Percentiles rank a stretch among this genome's conserved stretches.
These are phyloP conservation scores for Lactarius sanguifluus DNA, from an alignment of 768 basidiomycete genomes.

Conservation along the genomic window DNA sequence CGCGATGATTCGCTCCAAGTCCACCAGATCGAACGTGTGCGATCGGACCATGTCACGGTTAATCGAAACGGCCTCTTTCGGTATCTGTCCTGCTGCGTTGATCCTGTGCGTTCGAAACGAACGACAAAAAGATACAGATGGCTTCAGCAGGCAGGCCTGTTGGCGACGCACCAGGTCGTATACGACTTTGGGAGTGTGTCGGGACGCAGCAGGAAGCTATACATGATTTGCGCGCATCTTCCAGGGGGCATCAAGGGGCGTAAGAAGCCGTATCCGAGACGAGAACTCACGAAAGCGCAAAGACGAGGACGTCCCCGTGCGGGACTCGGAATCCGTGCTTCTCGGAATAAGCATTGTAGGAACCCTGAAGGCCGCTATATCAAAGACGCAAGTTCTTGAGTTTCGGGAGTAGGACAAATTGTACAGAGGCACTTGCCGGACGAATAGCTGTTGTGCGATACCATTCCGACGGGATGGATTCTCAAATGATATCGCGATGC, in stretches of 20 bases:
- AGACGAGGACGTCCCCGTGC: constrained; percentile 80
- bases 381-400: not conserved
- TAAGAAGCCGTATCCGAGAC: not conserved
- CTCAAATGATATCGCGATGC: constrained; percentile 74
- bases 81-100: constrained; percentile 20
- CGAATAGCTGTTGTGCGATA: constrained; percentile 87
- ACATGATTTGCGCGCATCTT: constrained; percentile 89
- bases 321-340: constrained; percentile 70
- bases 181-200: constrained; percentile 86
- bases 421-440: constrained; percentile 54
- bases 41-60: constrained; percentile 21
- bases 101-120: constrained; percentile 23
- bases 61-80: constrained; percentile 17
- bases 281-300: constrained; percentile 61
- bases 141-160: constrained; percentile 10
- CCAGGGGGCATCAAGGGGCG: not conserved
- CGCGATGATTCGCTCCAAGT: constrained; percentile 14
- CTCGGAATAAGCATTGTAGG: constrained; percentile 76
- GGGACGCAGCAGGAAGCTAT: constrained; percentile 71
- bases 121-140: constrained; percentile 9
- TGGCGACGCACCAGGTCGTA: constrained; percentile 56
- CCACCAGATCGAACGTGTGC: constrained; percentile 7
- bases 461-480: constrained; percentile 59
- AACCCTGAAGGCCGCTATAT: constrained; percentile 81
- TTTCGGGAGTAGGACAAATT: not conserved